A percentile compares a stretch with the other conserved stretches of the same genome.
phyloP scores from a whole-genome alignment of 116 monocot species.

The Cymodocea nodosa region DNA sequence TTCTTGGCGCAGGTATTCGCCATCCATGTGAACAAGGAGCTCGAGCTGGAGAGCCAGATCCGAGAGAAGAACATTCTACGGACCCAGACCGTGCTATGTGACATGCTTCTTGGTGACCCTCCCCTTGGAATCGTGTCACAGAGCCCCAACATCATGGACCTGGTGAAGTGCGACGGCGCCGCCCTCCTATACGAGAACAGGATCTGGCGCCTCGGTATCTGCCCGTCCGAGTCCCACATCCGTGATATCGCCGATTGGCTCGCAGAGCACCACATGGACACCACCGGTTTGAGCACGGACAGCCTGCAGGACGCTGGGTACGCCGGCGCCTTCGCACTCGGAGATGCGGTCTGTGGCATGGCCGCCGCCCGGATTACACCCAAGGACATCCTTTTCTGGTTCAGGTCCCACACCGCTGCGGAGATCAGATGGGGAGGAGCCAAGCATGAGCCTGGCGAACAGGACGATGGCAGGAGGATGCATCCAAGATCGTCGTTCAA shows the following conservation, averaged over 20 bases:
- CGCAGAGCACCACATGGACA: slow-evolving; percentile 47
- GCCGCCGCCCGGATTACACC: slow-evolving; percentile 76
- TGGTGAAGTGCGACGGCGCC: slow-evolving; percentile 85
- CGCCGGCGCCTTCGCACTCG: slow-evolving; percentile 42
- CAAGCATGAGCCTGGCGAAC: slow-evolving; percentile 49
- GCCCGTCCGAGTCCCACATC: slow-evolving; percentile 55
- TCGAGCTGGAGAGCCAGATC: slow-evolving; percentile 66
- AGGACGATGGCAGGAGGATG: slow-evolving; percentile 47
- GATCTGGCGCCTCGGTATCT: slow-evolving; percentile 49
- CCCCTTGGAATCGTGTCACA: slow-evolving; percentile 74
- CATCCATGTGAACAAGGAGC: slow-evolving; percentile 77
- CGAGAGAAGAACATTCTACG: slow-evolving; percentile 70
- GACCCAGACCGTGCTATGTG: slow-evolving; percentile 78
- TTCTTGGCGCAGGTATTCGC: slow-evolving; percentile 84
- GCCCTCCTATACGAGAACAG: slow-evolving; percentile 56
- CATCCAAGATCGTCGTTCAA: slow-evolving; percentile 88
- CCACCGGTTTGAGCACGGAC: slow-evolving; percentile 87
- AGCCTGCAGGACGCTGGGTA: slow-evolving; percentile 81
- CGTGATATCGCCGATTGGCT: slow-evolving; percentile 57
- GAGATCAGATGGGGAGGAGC: slow-evolving; percentile 90
- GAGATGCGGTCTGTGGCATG: slow-evolving; percentile 83
- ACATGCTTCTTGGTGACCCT: slow-evolving; percentile 85
- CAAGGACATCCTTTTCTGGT: slow-evolving; percentile 90
- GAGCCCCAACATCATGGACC: slow-evolving; percentile 80
- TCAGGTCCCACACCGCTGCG: slow-evolving; percentile 74